These are phyloP conservation scores for Nicotiana paniculata DNA, from an alignment of 257 asterid genomes.

Conservation along the genomic window DNA sequence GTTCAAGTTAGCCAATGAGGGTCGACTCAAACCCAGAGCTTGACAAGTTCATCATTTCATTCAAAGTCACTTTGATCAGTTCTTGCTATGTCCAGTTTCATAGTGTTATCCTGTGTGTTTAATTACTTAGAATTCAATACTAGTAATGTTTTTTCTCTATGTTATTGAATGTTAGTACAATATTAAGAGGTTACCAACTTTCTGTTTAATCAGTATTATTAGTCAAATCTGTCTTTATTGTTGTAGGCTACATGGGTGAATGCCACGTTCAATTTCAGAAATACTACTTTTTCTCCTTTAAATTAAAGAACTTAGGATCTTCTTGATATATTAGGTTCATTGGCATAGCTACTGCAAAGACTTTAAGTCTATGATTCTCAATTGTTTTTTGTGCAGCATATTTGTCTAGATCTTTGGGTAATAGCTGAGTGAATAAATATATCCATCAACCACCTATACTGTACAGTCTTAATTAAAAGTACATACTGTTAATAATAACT, in stretches of 20 bases:
- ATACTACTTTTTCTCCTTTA: background rate
- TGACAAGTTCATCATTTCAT: background rate
- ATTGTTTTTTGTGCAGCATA: background rate
- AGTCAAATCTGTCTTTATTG: background rate
- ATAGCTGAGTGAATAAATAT: background rate
- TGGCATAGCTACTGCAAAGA: too few species aligned
- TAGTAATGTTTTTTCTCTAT: background rate
- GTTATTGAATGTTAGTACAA: background rate
- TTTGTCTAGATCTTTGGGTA: background rate
- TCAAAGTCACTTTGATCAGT: background rate
- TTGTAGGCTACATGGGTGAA: background rate
- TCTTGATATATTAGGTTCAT: background rate
- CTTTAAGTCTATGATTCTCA: background rate
- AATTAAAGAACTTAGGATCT: background rate
- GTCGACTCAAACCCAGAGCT: conserved; percentile 7
- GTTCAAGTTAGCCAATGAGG: conserved; percentile 25
- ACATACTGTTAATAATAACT: too few species aligned
- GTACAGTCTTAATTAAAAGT: background rate
- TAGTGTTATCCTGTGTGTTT: background rate
- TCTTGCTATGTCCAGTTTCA: background rate
- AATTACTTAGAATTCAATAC: background rate
- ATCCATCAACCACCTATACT: background rate
- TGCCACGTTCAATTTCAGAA: background rate
- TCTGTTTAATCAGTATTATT: background rate
- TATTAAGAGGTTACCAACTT: background rate